Evolutionary conservation across 352 stramenopile genomes (phyloP).

Genomic region (Phytophthora vignae): DNA sequence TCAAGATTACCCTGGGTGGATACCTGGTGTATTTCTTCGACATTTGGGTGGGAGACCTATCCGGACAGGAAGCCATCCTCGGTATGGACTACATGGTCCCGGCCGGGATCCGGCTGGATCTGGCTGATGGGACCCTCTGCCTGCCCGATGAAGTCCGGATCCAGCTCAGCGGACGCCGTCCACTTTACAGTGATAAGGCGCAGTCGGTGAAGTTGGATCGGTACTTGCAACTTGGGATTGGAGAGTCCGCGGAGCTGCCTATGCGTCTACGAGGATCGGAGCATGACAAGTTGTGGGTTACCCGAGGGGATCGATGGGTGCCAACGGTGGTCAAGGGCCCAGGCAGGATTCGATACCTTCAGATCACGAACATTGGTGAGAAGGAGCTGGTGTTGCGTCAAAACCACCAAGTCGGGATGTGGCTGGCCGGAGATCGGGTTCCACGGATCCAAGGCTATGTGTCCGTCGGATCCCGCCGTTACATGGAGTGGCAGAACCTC

Average conservation of each 20-base stretch:
- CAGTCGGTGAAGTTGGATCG: neutral
- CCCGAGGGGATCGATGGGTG: conserved; percentile 6
- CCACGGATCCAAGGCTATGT: conserved; percentile 10
- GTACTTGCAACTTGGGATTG: neutral
- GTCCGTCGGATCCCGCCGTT: conserved; percentile 1
- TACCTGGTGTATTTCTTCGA: too few species aligned
- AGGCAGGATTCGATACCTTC: neutral
- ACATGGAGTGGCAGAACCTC: conserved; percentile 18
- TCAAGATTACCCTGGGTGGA: too few species aligned
- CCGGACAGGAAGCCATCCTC: neutral
- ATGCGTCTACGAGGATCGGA: neutral
- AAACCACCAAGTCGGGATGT: conserved; percentile 7
- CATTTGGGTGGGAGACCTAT: neutral
- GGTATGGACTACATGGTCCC: conserved; percentile 20
- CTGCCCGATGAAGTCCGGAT: conserved; percentile 14
- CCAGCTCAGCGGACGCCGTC: conserved; percentile 3
- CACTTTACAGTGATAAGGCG: conserved; percentile 6
- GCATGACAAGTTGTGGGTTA: conserved; percentile 17
- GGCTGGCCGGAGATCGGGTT: conserved; percentile 12
- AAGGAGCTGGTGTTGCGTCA: neutral
- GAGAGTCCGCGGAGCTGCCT: neutral
- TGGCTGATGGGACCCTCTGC: neutral
- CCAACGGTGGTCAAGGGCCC: neutral
- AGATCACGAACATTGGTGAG: conserved; percentile 10
- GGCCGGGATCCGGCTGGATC: conserved; percentile 18